Evolutionary conservation across 208 protist genomes (phyloP).

Genomic region (Trypanosoma conorhini): DNA sequence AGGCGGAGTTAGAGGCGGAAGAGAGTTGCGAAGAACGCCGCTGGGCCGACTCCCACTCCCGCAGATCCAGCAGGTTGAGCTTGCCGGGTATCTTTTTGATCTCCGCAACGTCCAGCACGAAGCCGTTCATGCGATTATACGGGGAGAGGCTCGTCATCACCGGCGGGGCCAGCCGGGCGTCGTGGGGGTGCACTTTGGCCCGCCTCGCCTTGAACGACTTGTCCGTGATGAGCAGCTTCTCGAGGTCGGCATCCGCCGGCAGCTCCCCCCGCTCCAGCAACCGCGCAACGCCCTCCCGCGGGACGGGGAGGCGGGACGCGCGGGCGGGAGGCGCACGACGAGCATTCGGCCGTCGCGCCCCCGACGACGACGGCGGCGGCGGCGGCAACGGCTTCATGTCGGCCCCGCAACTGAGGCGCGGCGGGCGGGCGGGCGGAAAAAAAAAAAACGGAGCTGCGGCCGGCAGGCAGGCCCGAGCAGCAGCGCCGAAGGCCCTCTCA

Average conservation of each 20-base stretch:
- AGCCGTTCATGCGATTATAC: slow-evolving; percentile 54
- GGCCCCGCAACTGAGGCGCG: neutral
- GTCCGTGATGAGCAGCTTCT: slow-evolving; percentile 57
- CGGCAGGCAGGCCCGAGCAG: neutral
- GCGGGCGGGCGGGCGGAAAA: no score
- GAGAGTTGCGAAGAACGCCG: neutral
- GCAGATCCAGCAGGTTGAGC: slow-evolving; percentile 73
- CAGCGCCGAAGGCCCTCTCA: neutral
- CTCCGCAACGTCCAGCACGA: slow-evolving; percentile 72
- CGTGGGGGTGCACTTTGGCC: slow-evolving; percentile 36
- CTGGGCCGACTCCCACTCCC: slow-evolving; percentile 67
- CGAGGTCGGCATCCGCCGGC: slow-evolving; percentile 51
- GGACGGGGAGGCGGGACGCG: neutral
- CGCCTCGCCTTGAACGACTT: slow-evolving; percentile 51
- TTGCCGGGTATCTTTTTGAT: slow-evolving; percentile 73
- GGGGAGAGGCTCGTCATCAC: slow-evolving; percentile 75
- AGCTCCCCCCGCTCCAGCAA: slow-evolving; percentile 52
- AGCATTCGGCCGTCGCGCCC: neutral
- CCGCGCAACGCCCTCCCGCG: slow-evolving; percentile 31
- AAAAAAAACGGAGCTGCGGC: no score
- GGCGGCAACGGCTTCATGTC: neutral
- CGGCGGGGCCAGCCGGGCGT: neutral
- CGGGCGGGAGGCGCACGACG: slow-evolving; percentile 7
- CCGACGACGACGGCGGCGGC: slow-evolving; percentile 6
- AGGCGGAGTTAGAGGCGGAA: slow-evolving; percentile 2